These are phyloP conservation scores for Hypoxylon sp. DNA, from an alignment of 2,329 filamentous ascomycete genomes.

Conservation along the genomic window DNA sequence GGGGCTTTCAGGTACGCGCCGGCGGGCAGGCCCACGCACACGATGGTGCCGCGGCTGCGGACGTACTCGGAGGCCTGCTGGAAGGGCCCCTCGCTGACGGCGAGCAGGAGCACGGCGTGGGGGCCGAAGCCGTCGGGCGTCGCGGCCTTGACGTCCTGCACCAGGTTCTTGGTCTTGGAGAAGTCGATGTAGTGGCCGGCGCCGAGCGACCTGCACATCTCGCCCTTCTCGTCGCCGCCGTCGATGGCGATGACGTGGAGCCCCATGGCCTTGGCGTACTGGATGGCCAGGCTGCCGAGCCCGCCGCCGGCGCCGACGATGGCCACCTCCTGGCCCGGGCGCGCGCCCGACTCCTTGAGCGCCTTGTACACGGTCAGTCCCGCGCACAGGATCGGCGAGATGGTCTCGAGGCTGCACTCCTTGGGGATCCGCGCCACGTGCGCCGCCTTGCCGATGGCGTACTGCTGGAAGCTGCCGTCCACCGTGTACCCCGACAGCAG, in stretches of 20 bases:
- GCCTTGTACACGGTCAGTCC: constrained; percentile 91
- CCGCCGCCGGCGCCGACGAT: constrained; percentile 89
- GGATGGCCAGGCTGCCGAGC: constrained; percentile 76
- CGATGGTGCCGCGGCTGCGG: constrained; percentile 79
- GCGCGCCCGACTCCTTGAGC: constrained; percentile 81
- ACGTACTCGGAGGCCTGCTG: constrained; percentile 92
- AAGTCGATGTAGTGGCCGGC: constrained; percentile 83
- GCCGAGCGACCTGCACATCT: constrained; percentile 74
- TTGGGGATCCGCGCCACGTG: constrained; percentile 86
- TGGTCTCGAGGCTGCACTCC: constrained; percentile 75
- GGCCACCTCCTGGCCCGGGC: constrained; percentile 79
- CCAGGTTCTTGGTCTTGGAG: constrained; percentile 74
- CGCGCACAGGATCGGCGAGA: constrained; percentile 83
- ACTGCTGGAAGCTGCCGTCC: constrained; percentile 93
- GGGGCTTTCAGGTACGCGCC: constrained; percentile 81
- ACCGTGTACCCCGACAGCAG: constrained; percentile 89
- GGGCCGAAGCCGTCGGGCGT: constrained; percentile 84
- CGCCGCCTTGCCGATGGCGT: constrained; percentile 84
- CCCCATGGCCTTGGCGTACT: constrained; percentile 93
- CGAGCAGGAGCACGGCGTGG: constrained; percentile 85
- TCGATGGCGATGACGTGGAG: constrained; percentile 83
- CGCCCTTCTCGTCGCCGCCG: constrained; percentile 79
- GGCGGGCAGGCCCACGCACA: constrained; percentile 89
- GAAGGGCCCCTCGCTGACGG: constrained; percentile 90
- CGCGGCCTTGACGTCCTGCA: constrained; percentile 82